Conservation (phyloP, 2,329 filamentous ascomycete species). For the Fusarium sp. region DNA sequence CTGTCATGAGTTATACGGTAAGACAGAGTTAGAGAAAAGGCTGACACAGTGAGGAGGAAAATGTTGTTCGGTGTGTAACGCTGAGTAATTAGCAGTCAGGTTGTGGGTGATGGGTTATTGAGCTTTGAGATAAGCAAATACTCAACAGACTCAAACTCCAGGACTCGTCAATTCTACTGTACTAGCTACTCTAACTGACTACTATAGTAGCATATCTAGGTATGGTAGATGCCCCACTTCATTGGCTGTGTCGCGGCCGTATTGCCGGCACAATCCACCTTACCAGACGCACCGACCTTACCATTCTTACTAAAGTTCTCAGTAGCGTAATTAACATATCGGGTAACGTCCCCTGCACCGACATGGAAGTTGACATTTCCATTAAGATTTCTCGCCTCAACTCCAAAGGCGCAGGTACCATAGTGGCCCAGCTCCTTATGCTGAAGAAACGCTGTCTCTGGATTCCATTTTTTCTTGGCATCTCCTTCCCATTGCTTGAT, state of each 20-base stretch:
- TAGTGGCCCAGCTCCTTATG: too few species aligned
- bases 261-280: neutral
- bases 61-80: too few species aligned
- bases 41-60: too few species aligned
- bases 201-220: neutral
- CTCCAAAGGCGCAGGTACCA: slow-evolving; percentile 3
- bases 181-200: too few species aligned
- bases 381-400: neutral
- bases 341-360: neutral
- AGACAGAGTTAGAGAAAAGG: too few species aligned
- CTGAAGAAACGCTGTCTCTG: neutral
- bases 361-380: neutral
- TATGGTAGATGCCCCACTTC: neutral
- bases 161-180: too few species aligned
- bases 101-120: too few species aligned
- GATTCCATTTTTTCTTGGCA: neutral
- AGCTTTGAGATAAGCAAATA: too few species aligned
- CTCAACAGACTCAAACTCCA: too few species aligned
- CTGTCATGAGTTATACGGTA: too few species aligned
- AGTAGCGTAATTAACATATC: neutral
- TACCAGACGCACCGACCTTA: neutral
- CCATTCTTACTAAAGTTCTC: neutral
- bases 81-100: too few species aligned
- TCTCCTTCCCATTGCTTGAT: neutral
- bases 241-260: neutral